Evolutionary conservation across 805 yeast species (phyloP).

Genomic region (Yarrowia deformans): DNA sequence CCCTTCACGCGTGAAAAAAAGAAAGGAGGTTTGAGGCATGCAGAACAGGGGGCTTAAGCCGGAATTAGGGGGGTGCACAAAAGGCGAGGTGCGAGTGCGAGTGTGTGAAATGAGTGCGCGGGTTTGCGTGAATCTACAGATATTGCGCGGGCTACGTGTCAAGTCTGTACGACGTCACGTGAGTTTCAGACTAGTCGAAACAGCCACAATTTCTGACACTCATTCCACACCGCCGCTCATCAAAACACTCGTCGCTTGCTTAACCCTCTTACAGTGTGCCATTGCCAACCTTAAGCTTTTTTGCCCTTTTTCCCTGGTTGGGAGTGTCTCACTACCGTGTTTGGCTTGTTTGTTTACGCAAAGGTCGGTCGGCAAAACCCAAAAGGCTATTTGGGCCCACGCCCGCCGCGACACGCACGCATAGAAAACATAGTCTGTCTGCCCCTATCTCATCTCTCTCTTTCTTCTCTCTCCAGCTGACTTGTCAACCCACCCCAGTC

Average conservation of each 20-base stretch:
- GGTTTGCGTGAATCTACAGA: no score
- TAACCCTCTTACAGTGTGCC: not conserved
- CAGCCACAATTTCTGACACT: not conserved
- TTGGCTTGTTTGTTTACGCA: conserved; percentile 37
- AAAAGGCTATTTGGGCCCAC: not conserved
- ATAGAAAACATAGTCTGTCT: conserved; percentile 15
- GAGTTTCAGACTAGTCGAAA: no score
- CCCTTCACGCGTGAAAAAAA: conserved; percentile 29
- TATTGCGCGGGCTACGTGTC: no score
- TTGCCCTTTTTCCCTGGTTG: conserved; percentile 2
- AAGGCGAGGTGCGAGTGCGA: not conserved
- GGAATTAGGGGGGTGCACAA: not conserved
- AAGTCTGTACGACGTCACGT: no score
- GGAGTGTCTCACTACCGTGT: conserved; percentile 36
- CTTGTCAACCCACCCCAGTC: conserved; percentile 40
- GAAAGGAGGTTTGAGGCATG: conserved; percentile 17
- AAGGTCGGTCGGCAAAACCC: conserved; percentile 4
- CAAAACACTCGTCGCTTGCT: not conserved
- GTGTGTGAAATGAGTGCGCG: no score
- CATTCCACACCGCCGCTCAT: not conserved
- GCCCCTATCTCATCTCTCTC: conserved; percentile 16
- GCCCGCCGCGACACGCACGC: conserved; percentile 30
- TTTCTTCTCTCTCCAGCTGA: conserved; percentile 29
- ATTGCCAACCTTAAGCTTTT: not conserved
- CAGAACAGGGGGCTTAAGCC: conserved; percentile 8